Evolutionary conservation across 768 basidiomycete genomes (phyloP).

Genomic region (Termitomyces sp.): DNA sequence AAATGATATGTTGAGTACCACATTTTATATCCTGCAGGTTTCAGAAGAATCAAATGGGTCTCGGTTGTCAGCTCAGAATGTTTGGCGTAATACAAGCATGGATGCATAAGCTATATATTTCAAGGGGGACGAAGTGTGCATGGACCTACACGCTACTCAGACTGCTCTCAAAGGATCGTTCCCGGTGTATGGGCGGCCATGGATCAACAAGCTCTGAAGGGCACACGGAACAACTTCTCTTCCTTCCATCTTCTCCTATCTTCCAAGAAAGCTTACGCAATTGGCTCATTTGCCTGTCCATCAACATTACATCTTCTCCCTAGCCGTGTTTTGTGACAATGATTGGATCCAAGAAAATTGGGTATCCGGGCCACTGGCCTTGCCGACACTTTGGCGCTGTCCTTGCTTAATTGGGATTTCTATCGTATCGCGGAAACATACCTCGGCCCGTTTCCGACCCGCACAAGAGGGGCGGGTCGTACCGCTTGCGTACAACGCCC

Average conservation of each 20-base stretch:
- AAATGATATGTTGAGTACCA: constrained; percentile 22
- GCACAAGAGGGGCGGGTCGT: constrained; percentile 13
- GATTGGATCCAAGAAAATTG: constrained; percentile 24
- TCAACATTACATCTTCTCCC: constrained; percentile 18
- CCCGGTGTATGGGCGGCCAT: constrained; percentile 21
- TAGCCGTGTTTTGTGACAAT: constrained; percentile 22
- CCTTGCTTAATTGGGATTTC: constrained; percentile 19
- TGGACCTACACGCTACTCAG: constrained; percentile 12
- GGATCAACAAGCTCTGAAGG: constrained; percentile 17
- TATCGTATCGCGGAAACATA: constrained; percentile 17
- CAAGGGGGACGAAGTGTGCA: neutral
- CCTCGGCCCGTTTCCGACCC: constrained; percentile 23
- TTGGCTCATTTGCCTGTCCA: constrained; percentile 27
- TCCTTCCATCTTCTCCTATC: constrained; percentile 17
- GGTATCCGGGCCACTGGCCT: constrained; percentile 33
- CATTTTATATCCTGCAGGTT: constrained; percentile 20
- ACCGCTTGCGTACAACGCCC: constrained; percentile 19
- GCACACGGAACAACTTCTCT: constrained; percentile 11
- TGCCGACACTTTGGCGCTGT: constrained; percentile 22
- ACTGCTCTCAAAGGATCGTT: constrained; percentile 20
- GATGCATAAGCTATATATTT: constrained; percentile 12
- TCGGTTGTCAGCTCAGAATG: constrained; percentile 21
- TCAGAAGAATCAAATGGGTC: too few species aligned
- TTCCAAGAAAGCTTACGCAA: constrained; percentile 20
- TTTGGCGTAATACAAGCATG: constrained; percentile 19